Conservation (phyloP, 495 filamentous ascomycete species). For the Trichoderma parareesei region DNA sequence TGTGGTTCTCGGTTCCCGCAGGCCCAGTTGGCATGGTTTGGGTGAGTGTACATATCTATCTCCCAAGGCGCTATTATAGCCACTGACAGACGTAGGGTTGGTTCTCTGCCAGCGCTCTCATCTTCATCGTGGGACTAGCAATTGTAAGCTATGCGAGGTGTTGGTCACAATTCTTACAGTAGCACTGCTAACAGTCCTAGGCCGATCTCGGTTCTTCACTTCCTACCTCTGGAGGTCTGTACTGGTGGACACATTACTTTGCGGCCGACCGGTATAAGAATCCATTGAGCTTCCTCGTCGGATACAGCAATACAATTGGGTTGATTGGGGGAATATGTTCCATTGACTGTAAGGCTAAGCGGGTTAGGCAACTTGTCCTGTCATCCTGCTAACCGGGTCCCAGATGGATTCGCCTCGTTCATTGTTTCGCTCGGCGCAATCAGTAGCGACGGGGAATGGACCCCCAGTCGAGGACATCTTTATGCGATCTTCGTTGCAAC, state of each 20-base stretch:
- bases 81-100: constrained; percentile 37
- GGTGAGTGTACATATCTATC: constrained; percentile 26
- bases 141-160: constrained; percentile 24
- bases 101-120: constrained; percentile 53
- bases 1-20: constrained; percentile 57
- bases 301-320: constrained; percentile 64
- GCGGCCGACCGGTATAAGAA: constrained; percentile 31
- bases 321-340: constrained; percentile 56
- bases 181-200: constrained; percentile 13
- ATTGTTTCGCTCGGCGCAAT: background rate
- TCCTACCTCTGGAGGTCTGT: constrained; percentile 61
- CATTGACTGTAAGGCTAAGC: constrained; percentile 35
- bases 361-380: constrained; percentile 12
- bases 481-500: constrained; percentile 57
- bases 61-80: background rate
- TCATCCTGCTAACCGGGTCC: background rate
- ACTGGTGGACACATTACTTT: constrained; percentile 68
- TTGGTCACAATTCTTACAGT: background rate
- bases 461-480: constrained; percentile 48
- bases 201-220: constrained; percentile 61
- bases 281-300: constrained; percentile 55
- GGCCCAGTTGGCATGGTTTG: constrained; percentile 66
- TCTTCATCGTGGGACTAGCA: constrained; percentile 58
- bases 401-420: background rate
- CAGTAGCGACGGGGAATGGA: constrained; percentile 52